phyloP scores from a whole-genome alignment of 108 stramenopile genomes.

The Cylindrotheca fusiformis region DNA sequence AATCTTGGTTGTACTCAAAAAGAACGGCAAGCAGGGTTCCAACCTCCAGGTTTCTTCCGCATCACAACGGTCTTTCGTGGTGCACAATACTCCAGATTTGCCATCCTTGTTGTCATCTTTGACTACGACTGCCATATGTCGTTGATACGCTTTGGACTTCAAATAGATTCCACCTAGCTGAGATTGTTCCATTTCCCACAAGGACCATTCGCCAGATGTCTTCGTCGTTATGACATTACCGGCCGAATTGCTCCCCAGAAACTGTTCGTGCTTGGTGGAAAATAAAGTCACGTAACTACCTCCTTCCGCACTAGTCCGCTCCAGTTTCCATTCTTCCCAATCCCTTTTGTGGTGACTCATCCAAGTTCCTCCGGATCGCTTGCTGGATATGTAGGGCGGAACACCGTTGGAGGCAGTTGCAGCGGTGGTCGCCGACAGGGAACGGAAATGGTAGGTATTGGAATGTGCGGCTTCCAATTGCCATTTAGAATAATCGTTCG shows the following conservation, averaged over 20 bases:
- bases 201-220: slow-evolving; percentile 20
- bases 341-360: slow-evolving; percentile 11
- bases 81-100: slow-evolving; percentile 1
- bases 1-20: slow-evolving; percentile 18
- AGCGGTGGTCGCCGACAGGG: background rate
- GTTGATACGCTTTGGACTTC: slow-evolving; percentile 16
- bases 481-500: slow-evolving; percentile 26
- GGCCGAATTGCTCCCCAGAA: slow-evolving; percentile 27
- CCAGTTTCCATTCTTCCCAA: slow-evolving; percentile 34
- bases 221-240: slow-evolving; percentile 25
- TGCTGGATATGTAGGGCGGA: slow-evolving; percentile 16
- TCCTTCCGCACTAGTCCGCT: background rate
- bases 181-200: slow-evolving; percentile 23
- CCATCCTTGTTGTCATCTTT: background rate
- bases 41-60: slow-evolving; percentile 13
- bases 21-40: slow-evolving; percentile 20
- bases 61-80: slow-evolving; percentile 9
- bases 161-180: slow-evolving; percentile 19
- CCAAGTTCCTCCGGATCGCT: slow-evolving; percentile 5
- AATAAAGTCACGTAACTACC: slow-evolving; percentile 22
- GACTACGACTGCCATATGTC: slow-evolving; percentile 15
- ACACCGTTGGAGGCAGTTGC: background rate
- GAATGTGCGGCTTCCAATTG: slow-evolving; percentile 25
- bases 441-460: slow-evolving; percentile 15
- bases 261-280: slow-evolving; percentile 26